These are phyloP conservation scores for Nepenthes mirabilis DNA, from an alignment of 148 eudicot genomes.

Conservation along the genomic window DNA sequence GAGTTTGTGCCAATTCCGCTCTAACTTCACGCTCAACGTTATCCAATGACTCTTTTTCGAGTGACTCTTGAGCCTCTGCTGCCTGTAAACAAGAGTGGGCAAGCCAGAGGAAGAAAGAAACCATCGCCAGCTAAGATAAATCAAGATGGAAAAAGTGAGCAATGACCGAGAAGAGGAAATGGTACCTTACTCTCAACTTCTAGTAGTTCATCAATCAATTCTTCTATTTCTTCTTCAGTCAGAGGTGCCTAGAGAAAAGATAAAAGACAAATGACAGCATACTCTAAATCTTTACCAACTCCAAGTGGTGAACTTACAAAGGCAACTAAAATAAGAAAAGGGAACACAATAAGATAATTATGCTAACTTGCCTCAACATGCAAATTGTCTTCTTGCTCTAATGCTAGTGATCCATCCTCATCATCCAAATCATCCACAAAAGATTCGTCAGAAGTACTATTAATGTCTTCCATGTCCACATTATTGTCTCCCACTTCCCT, in stretches of 20 bases:
- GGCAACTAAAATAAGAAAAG: background rate
- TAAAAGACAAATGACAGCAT: background rate
- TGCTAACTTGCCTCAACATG: conserved; percentile 40
- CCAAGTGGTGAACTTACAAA: background rate
- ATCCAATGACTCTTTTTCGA: conserved; percentile 78
- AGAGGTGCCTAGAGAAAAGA: conserved; percentile 41
- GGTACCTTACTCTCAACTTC: conserved; percentile 87
- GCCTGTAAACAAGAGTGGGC: conserved; percentile 44
- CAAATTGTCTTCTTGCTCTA: conserved; percentile 24
- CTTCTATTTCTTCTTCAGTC: conserved; percentile 81
- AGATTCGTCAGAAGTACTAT: conserved; percentile 27
- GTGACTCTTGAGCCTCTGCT: conserved; percentile 98
- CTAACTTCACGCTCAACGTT: conserved; percentile 82
- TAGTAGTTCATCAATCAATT: conserved; percentile 62
- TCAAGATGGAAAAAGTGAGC: background rate
- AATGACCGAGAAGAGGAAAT: background rate
- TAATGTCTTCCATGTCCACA: conserved; percentile 26
- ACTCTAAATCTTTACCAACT: background rate
- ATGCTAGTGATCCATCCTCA: conserved; percentile 23
- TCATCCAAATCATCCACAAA: conserved; percentile 24
- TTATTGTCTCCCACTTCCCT: conserved; percentile 8
- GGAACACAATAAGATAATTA: background rate
- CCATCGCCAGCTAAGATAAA: background rate
- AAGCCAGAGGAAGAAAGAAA: conserved; percentile 6
- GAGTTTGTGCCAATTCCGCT: conserved; percentile 57